Evolutionary conservation across 225 moss, liverwort and hornwort genomes (phyloP).

Genomic region (Marchantia polymorpha): DNA sequence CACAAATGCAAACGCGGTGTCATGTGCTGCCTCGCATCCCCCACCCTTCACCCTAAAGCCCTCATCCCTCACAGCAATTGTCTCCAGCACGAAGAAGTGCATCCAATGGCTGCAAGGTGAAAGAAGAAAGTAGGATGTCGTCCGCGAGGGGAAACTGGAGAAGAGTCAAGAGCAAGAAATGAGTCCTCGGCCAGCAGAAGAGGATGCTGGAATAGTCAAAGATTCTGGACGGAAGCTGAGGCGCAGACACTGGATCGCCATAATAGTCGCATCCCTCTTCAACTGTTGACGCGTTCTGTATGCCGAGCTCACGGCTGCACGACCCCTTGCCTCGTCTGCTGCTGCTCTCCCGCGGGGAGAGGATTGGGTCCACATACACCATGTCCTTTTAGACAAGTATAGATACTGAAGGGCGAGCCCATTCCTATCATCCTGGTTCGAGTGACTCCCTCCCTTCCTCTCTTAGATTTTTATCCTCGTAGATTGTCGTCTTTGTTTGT

Average conservation of each 20-base stretch:
- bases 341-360: neutral
- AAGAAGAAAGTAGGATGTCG: too few species aligned
- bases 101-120: too few species aligned
- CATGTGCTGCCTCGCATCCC: too few species aligned
- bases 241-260: neutral
- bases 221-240: neutral
- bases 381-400: neutral
- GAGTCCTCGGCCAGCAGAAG: too few species aligned
- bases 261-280: neutral
- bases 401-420: neutral
- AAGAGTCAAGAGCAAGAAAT: too few species aligned
- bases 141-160: too few species aligned
- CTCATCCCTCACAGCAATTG: too few species aligned
- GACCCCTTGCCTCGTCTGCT: neutral
- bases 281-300: neutral
- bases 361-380: too few species aligned
- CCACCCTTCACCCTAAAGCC: too few species aligned
- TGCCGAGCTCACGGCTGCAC: too few species aligned
- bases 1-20: too few species aligned
- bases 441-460: neutral
- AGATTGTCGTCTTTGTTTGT: neutral
- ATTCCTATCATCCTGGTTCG: neutral
- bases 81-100: too few species aligned
- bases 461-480: neutral
- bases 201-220: neutral